phyloP scores from a whole-genome alignment of 768 basidiomycete species.

The Lactifluus rugatus region DNA sequence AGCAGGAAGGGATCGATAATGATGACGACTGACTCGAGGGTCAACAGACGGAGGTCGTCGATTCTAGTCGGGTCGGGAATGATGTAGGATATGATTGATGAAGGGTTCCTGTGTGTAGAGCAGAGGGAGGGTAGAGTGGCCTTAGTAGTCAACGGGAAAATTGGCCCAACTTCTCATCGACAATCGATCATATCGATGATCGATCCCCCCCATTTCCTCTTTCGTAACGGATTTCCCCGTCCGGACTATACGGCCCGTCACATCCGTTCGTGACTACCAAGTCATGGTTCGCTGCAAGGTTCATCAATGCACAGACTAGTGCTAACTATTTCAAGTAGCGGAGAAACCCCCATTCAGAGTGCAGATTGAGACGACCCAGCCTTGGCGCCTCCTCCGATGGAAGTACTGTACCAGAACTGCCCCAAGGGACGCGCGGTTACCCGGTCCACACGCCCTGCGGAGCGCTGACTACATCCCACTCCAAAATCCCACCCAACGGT shows the following conservation, averaged over 20 bases:
- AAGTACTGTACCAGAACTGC: slow-evolving; percentile 6
- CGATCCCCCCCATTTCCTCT: background rate
- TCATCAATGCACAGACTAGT: background rate
- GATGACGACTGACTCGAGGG: slow-evolving; percentile 48
- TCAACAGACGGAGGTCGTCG: slow-evolving; percentile 72
- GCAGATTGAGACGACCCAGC: background rate
- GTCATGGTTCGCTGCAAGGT: background rate
- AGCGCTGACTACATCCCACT: slow-evolving; percentile 39
- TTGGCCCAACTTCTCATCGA: slow-evolving; percentile 1
- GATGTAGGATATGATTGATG: slow-evolving; percentile 30
- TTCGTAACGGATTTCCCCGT: background rate
- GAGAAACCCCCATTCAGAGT: background rate
- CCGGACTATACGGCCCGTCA: background rate
- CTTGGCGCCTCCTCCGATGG: background rate
- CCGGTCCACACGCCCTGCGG: background rate
- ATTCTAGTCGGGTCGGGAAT: slow-evolving; percentile 75
- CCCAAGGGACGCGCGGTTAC: slow-evolving; percentile 10
- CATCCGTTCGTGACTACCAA: background rate
- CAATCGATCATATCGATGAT: background rate
- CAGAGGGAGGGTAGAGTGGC: background rate
- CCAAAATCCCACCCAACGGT: slow-evolving; percentile 71
- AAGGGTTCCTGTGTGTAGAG: slow-evolving; percentile 9
- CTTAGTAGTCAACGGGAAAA: background rate
- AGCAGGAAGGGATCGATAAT: slow-evolving; percentile 1
- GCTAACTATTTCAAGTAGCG: slow-evolving; percentile 11